Conservation (phyloP, 352 stramenopile species). For the Pythium phragmitis region DNA sequence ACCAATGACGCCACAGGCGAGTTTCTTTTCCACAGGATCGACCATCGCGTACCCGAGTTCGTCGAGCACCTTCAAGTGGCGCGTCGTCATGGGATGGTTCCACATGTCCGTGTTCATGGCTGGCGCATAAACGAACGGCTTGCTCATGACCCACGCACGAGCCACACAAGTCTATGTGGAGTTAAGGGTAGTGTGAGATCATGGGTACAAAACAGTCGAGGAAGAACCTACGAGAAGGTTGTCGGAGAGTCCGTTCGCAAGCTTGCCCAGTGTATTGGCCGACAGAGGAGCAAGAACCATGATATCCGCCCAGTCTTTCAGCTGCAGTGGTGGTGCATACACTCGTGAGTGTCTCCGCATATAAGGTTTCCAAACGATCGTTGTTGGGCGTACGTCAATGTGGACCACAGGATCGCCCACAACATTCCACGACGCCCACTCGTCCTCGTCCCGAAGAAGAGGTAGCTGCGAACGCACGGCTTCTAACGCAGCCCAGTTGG, state of each 20-base stretch:
- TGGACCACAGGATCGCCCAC: constrained; percentile 83
- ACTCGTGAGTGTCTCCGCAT: background rate
- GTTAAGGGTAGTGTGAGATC: background rate
- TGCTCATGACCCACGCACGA: constrained; percentile 92
- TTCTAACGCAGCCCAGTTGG: constrained; percentile 44
- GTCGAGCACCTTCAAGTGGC: constrained; percentile 61
- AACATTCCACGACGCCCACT: constrained; percentile 80
- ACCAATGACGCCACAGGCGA: constrained; percentile 95
- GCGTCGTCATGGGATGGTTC: constrained; percentile 91
- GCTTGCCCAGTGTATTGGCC: constrained; percentile 89
- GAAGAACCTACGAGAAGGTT: constrained; percentile 84
- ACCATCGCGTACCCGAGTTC: constrained; percentile 82
- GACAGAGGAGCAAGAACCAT: constrained; percentile 88
- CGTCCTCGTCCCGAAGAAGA: constrained; percentile 71
- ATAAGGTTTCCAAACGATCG: background rate
- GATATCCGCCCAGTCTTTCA: constrained; percentile 95
- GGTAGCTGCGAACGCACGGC: constrained; percentile 31
- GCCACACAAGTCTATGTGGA: constrained; percentile 81
- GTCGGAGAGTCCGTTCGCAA: constrained; percentile 93
- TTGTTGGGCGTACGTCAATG: constrained; percentile 65
- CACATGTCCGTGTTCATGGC: constrained; percentile 99
- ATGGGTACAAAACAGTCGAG: background rate
- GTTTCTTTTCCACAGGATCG: constrained; percentile 87
- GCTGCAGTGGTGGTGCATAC: constrained; percentile 29
- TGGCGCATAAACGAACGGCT: constrained; percentile 92